Percentiles rank a stretch among this genome's conserved stretches.
Conservation (phyloP, 2,329 filamentous ascomycete species). For the Blastomyces parvus region DNA sequence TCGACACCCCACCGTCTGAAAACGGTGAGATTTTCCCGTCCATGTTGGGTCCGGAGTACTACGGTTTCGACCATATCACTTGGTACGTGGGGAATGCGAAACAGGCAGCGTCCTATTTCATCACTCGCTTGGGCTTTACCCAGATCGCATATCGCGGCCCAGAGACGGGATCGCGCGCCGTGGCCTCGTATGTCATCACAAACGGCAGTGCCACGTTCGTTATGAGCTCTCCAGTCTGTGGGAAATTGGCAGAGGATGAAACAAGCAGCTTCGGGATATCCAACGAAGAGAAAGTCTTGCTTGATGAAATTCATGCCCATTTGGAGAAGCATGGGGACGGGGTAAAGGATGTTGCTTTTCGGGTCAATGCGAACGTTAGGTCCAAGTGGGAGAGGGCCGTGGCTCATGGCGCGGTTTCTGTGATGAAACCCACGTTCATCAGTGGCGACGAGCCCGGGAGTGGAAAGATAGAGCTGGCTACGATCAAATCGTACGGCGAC, state of each 20-base stretch:
- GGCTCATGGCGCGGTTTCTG: conserved; percentile 53
- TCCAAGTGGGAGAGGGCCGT: conserved; percentile 65
- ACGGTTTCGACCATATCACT: conserved; percentile 75
- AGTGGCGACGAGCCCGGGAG: conserved; percentile 43
- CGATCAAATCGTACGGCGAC: conserved; percentile 78
- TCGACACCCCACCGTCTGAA: not conserved
- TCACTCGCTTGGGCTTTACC: conserved; percentile 70
- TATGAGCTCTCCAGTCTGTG: conserved; percentile 69
- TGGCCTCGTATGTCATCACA: conserved; percentile 69
- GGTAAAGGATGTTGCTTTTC: conserved; percentile 86
- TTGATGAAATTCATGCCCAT: conserved; percentile 67
- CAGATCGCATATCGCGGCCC: conserved; percentile 72
- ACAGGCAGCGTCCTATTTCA: conserved; percentile 79
- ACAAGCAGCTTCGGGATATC: conserved; percentile 50
- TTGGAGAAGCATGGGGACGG: conserved; percentile 77
- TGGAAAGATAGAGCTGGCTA: conserved; percentile 59
- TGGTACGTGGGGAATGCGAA: conserved; percentile 95
- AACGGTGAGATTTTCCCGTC: conserved; percentile 17
- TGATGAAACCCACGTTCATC: conserved; percentile 50
- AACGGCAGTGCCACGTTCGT: conserved; percentile 73
- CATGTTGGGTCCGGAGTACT: conserved; percentile 18
- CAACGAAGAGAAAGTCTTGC: conserved; percentile 49
- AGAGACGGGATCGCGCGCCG: conserved; percentile 70
- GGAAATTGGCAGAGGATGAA: conserved; percentile 40
- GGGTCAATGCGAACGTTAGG: conserved; percentile 64